These are phyloP conservation scores for Metschnikowia corniflorae DNA, from an alignment of 805 yeast species.

Conservation along the genomic window DNA sequence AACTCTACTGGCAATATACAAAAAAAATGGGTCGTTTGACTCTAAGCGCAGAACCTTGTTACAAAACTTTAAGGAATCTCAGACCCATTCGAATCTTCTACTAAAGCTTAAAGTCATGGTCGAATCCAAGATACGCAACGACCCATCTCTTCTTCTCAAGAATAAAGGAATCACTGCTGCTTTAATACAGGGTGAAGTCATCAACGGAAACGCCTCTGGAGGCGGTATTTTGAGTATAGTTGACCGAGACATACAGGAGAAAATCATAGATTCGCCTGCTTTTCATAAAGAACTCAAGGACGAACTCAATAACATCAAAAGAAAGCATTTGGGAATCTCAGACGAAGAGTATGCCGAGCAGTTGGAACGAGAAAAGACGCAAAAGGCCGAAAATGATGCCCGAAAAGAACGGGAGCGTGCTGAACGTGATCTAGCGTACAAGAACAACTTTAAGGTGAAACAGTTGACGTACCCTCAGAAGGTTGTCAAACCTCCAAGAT, in stretches of 20 bases:
- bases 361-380: constrained; percentile 21
- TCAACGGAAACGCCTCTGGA: constrained; percentile 20
- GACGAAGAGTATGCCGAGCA: constrained; percentile 38
- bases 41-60: constrained; percentile 39
- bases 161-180: constrained; percentile 52
- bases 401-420: constrained; percentile 16
- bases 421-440: constrained; percentile 22
- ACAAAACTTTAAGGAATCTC: constrained; percentile 40
- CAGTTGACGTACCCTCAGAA: constrained; percentile 21
- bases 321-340: constrained; percentile 31
- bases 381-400: constrained; percentile 15
- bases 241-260: constrained; percentile 43
- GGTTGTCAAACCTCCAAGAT: constrained; percentile 35
- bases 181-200: constrained; percentile 49
- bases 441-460: constrained; percentile 29
- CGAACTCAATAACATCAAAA: constrained; percentile 33
- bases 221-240: constrained; percentile 35
- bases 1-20: constrained; percentile 39
- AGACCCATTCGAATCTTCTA: constrained; percentile 39
- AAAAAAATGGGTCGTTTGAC: constrained; percentile 50
- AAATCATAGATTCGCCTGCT: constrained; percentile 40
- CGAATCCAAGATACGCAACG: constrained; percentile 43
- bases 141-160: constrained; percentile 45
- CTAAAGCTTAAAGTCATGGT: constrained; percentile 40
- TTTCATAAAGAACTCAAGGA: constrained; percentile 30